Percentiles rank a stretch among this genome's conserved stretches.
Conservation (phyloP, 495 filamentous ascomycete genomes). For the Daldinia childiae region DNA sequence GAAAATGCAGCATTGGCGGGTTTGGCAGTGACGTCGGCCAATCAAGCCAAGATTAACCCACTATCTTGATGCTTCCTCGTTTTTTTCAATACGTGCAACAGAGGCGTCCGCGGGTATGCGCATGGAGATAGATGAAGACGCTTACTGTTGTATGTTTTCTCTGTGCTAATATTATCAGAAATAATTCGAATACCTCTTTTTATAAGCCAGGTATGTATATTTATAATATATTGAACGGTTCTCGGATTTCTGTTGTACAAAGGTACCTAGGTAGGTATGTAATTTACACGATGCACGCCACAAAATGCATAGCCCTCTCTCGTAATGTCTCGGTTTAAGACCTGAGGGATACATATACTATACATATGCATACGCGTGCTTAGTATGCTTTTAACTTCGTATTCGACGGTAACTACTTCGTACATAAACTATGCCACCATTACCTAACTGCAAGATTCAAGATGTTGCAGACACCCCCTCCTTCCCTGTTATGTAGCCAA, state of each 20-base stretch:
- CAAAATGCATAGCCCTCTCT: constrained; percentile 10
- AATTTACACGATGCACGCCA: constrained; percentile 25
- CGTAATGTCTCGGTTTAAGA: background rate
- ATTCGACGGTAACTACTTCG: background rate
- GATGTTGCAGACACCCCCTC: constrained; percentile 37
- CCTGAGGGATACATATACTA: background rate
- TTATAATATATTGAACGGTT: background rate
- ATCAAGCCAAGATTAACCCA: background rate
- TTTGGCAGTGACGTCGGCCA: constrained; percentile 1
- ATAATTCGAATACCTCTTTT: no score
- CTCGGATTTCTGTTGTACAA: background rate
- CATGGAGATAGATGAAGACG: no score
- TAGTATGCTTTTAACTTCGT: background rate
- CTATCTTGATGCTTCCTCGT: background rate
- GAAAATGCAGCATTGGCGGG: background rate
- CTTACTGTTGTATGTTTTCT: no score
- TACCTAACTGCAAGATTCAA: background rate
- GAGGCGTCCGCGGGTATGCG: no score
- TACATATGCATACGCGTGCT: background rate
- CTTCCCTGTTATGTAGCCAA: constrained; percentile 22
- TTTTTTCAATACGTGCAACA: background rate
- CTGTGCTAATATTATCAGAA: no score
- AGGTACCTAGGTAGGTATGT: background rate
- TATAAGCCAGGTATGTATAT: background rate
- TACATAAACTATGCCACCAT: background rate